Evolutionary conservation across 495 filamentous ascomycete genomes (phyloP).

Genomic region (Entonaema liquescens): DNA sequence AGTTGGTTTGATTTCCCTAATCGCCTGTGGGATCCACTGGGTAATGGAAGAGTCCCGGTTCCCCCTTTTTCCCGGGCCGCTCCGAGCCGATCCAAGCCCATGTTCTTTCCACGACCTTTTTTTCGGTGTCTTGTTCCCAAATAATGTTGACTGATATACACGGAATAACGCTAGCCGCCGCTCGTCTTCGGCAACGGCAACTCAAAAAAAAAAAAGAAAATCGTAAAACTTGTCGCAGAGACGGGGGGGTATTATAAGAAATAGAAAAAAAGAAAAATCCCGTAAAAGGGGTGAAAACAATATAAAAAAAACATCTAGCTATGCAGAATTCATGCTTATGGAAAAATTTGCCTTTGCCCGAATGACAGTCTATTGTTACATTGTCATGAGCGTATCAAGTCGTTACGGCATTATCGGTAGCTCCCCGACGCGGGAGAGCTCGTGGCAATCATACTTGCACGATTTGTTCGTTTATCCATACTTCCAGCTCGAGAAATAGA

Average conservation of each 20-base stretch:
- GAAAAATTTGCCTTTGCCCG: conserved; percentile 24
- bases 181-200: conserved; percentile 13
- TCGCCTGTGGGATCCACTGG: neutral
- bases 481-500: conserved; percentile 54
- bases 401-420: conserved; percentile 36
- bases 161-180: conserved; percentile 12
- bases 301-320: conserved; percentile 31
- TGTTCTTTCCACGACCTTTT: conserved; percentile 13
- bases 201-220: conserved; percentile 28
- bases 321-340: conserved; percentile 30
- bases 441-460: conserved; percentile 50
- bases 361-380: conserved; percentile 43
- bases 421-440: conserved; percentile 35
- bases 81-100: conserved; percentile 11
- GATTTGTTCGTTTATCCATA: conserved; percentile 49
- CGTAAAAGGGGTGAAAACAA: conserved; percentile 2
- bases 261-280: conserved; percentile 2
- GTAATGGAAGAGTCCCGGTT: neutral
- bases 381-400: conserved; percentile 43
- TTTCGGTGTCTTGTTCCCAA: conserved; percentile 14
- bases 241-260: conserved; percentile 34
- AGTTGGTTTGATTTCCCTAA: conserved; percentile 1
- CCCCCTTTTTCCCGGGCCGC: neutral
- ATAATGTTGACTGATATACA: conserved; percentile 27
- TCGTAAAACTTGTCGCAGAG: conserved; percentile 36